Base-by-base conservation (phyloP, 768 basidiomycete species). In the Lactarius psammicola region DNA sequence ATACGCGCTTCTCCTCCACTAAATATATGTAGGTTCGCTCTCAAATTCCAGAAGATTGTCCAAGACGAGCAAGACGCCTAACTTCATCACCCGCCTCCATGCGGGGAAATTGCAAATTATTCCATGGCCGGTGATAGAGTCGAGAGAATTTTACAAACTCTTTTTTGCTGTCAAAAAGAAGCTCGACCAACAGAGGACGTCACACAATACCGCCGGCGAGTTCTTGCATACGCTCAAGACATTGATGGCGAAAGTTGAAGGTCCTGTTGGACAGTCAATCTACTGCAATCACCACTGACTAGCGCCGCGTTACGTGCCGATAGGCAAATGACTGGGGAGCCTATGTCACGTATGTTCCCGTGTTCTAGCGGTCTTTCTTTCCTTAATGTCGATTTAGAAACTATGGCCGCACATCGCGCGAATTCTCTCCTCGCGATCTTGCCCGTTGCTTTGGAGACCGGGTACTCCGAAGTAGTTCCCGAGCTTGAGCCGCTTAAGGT, bases 71-170 rank as follows among this genome's bases (percentile, higher is more conserved):
- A 86, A 71, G 85, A 80, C 42, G 76, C 82, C n/a, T 0, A 88
- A 88, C 66, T 87, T 88, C 70, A 86, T 88, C 62, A 81, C 84
- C 30, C 81, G 79, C 1, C 78, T 87, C 6, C 87, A 88, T 60
- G 78, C 78, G 0, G 86, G 86, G 0, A 78, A 79, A 59, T 69
- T 87, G 9, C 79, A 78, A 53, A 87, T 88, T 9, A 79, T 87
- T 20, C 87, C 86, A 1, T 88, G 86, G 86, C 86, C 85, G 0
- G 84, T 88, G 46, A 87, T 88, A 31, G 84, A 85, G 66, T 86
- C 86, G 0, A 79, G 74, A 49, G 80, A 85, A 33, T 88, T 88
- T 71, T 88, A 88, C 68, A 76, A 73, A 6, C 70, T 86, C 20
- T 87, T 87, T 62, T 74, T 76, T 0, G 72, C 75, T 0, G 67